Percentiles rank a stretch among this genome's conserved stretches.
phyloP scores from a whole-genome alignment of 805 yeast genomes.

The Candida nonsorbophila region DNA sequence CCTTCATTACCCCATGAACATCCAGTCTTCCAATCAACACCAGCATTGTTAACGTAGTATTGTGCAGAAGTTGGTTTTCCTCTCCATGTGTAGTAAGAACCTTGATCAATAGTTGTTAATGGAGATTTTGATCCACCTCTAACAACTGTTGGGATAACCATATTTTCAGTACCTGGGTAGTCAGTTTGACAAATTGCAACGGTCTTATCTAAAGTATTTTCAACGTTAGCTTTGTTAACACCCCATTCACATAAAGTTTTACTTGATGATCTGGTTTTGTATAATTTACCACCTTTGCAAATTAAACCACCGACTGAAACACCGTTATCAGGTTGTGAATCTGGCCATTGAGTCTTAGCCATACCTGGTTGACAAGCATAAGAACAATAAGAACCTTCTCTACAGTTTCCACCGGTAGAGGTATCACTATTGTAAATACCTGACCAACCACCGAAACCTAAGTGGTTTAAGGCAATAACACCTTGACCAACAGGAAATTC shows the following conservation, averaged over 20 bases:
- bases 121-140: conserved; percentile 46
- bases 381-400: conserved; percentile 68
- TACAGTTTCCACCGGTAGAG: conserved; percentile 39
- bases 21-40: conserved; percentile 61
- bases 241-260: conserved; percentile 67
- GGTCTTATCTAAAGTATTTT: conserved; percentile 42
- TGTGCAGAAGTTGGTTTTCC: conserved; percentile 66
- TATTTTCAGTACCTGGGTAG: conserved; percentile 79
- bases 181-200: conserved; percentile 75
- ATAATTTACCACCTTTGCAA: conserved; percentile 58
- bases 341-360: conserved; percentile 80
- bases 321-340: conserved; percentile 60
- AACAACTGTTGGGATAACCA: conserved; percentile 68
- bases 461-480: conserved; percentile 47
- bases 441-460: conserved; percentile 40
- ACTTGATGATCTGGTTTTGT: conserved; percentile 49
- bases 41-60: conserved; percentile 73
- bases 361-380: conserved; percentile 77
- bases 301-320: conserved; percentile 67
- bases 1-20: conserved; percentile 66
- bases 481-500: conserved; percentile 74
- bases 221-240: conserved; percentile 47
- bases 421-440: conserved; percentile 45
- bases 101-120: conserved; percentile 57
- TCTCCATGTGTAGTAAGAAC: conserved; percentile 55